Evolutionary conservation across 2,329 filamentous ascomycete genomes (phyloP).

Genomic region (Cladobotryum mycophilum): DNA sequence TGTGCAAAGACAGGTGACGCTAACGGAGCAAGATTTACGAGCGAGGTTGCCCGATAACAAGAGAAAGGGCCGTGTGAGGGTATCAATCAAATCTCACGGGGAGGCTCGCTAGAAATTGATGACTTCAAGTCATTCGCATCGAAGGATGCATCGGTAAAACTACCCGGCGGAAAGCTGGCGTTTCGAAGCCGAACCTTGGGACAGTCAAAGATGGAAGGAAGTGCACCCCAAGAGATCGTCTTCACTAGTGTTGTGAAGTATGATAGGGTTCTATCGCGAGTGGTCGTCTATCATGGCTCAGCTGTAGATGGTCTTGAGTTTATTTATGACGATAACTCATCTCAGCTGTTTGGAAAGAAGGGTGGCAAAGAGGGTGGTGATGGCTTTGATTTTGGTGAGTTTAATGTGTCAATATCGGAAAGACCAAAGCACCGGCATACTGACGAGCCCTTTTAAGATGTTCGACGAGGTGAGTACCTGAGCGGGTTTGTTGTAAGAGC

Average conservation of each 20-base stretch:
- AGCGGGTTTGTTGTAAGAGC: constrained; percentile 79
- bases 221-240: constrained; percentile 63
- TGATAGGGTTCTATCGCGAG: constrained; percentile 66
- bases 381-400: constrained; percentile 70
- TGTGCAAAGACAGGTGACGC: constrained; percentile 63
- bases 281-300: constrained; percentile 70
- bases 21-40: constrained; percentile 71
- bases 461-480: constrained; percentile 76
- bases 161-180: constrained; percentile 63
- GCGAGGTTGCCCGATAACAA: constrained; percentile 64
- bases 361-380: constrained; percentile 65
- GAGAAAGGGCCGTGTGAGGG: constrained; percentile 61
- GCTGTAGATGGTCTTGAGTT: constrained; percentile 87
- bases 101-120: constrained; percentile 68
- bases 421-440: not conserved
- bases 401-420: too few relatives aligned
- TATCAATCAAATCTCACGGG: constrained; percentile 73
- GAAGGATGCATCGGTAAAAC: constrained; percentile 66
- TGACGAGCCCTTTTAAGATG: constrained; percentile 50
- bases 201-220: constrained; percentile 63
- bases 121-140: constrained; percentile 66
- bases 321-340: constrained; percentile 79
- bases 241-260: constrained; percentile 62
- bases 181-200: constrained; percentile 74
- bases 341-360: constrained; percentile 78